Base-by-base conservation (phyloP, 2,329 filamentous ascomycete genomes). In the Ophiocordyceps camponoti-leonardi region DNA sequence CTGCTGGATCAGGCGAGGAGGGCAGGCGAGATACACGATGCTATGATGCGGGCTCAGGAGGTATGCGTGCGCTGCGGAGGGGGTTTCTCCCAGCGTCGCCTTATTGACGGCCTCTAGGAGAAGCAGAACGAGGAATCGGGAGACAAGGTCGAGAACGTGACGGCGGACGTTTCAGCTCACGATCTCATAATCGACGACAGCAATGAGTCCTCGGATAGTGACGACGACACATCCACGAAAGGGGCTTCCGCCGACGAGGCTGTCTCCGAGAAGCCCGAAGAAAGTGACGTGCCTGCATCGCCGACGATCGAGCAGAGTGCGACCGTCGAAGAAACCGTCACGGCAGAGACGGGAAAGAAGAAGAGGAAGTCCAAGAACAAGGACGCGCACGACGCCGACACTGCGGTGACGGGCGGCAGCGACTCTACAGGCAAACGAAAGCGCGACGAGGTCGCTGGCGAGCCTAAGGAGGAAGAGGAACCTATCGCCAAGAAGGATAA, bases 1-100 rank as follows among this genome's bases (percentile, higher is more conserved):
- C 48, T 73, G 31, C 51, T 67, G 51, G 54, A 52, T 1, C 60
- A 69, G 47, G 62, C 68, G 0, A 60, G 65, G 49, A 61, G 59
- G 47, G 51, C 53, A 22, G 52, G 53, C 26, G 52, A 52, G 11
- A 50, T 58, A 40, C 59, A 61, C 35, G 52, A 58, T 45, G 47
- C 48, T 20, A 46, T 57, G 44, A 51, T 49, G 10, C 44, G 48
- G 31, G 43, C 44, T 4, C 46, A 51, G 16, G 42, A 55, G 49
- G 49, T 52, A 7, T 18, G 11, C 20, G n/a, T 19, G 11, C 18
- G 18, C 18, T 7, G 16, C 33, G 16, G 7, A 19, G 4, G n/a
- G n/a, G 18, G 18, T 39, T 39, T 11, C n/a, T 6, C 11, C 2
- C 20, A 19, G 11, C 35, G 4, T 11, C 18, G 6, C 5, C 2